Percentiles rank a stretch among this genome's conserved stretches.
Conservation (phyloP, 106 monocot genomes). For the Gastrodia elata region DNA sequence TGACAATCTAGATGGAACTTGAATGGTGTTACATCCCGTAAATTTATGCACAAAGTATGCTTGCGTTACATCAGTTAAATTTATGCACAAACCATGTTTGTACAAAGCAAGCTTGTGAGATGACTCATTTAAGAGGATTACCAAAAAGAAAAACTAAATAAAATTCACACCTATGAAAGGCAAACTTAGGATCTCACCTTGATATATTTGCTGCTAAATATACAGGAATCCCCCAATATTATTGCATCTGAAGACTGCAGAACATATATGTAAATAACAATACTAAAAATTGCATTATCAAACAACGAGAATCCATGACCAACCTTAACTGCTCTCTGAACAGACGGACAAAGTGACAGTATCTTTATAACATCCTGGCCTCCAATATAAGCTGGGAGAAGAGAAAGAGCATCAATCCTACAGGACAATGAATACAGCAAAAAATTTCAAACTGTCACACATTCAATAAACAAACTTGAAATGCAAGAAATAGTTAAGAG, state of each 20-base stretch:
- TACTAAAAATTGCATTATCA: slow-evolving; percentile 11
- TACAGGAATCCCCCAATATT: slow-evolving; percentile 47
- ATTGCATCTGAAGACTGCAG: slow-evolving; percentile 60
- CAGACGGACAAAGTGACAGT: slow-evolving; percentile 63
- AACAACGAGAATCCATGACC: slow-evolving; percentile 5
- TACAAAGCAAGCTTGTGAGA: not conserved
- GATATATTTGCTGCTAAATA: slow-evolving; percentile 49
- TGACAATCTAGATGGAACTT: not conserved
- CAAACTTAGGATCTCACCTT: slow-evolving; percentile 30
- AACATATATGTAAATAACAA: slow-evolving; percentile 5
- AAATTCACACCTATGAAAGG: not conserved
- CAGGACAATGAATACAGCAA: slow-evolving; percentile 9
- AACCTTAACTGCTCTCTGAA: slow-evolving; percentile 70
- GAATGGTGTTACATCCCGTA: not conserved
- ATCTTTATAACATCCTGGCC: slow-evolving; percentile 65
- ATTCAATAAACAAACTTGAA: not conserved
- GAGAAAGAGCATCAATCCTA: slow-evolving; percentile 79
- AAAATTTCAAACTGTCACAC: not conserved
- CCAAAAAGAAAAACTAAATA: not conserved
- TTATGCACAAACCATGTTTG: not conserved
- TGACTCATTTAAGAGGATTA: not conserved
- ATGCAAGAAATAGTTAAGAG: not conserved
- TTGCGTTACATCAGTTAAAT: not conserved
- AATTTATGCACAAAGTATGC: not conserved
- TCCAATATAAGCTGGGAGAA: slow-evolving; percentile 68